phyloP scores from a whole-genome alignment of 1,139 yeast species.

The Yamadazyma triangularis region DNA sequence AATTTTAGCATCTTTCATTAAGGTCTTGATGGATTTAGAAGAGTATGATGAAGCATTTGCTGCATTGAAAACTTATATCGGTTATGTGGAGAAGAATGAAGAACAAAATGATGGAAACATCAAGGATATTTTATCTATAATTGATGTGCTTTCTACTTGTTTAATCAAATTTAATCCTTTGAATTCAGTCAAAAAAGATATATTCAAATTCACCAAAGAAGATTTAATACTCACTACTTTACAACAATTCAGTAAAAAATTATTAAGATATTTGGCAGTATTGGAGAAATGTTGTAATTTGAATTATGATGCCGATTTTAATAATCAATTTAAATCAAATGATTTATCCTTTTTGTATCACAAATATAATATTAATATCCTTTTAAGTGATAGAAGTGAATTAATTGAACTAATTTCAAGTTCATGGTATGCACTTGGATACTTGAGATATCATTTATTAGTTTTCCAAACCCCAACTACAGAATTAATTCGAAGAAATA shows the following conservation, averaged over 20 bases:
- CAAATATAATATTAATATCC: conserved; percentile 32
- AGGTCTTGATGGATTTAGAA: conserved; percentile 28
- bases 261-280: conserved; percentile 20
- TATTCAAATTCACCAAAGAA: conserved; percentile 24
- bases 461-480: conserved; percentile 23
- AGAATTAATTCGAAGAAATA: conserved; percentile 15
- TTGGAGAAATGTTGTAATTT: conserved; percentile 23
- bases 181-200: conserved; percentile 16
- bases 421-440: conserved; percentile 40
- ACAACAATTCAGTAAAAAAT: conserved; percentile 14
- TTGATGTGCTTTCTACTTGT: conserved; percentile 34
- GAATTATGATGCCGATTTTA: conserved; percentile 21
- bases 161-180: conserved; percentile 36
- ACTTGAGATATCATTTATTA: conserved; percentile 27
- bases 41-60: conserved; percentile 45
- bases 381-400: conserved; percentile 25
- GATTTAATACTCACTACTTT: conserved; percentile 21
- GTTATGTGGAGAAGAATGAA: conserved; percentile 32
- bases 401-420: conserved; percentile 29
- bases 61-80: conserved; percentile 35
- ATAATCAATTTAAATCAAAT: conserved; percentile 8
- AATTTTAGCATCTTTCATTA: conserved; percentile 30
- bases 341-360: conserved; percentile 35
- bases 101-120: conserved; percentile 30
- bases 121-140: conserved; percentile 31